Base-by-base conservation (phyloP, 2,329 filamentous ascomycete species). In the Ascochyta koolunga region DNA sequence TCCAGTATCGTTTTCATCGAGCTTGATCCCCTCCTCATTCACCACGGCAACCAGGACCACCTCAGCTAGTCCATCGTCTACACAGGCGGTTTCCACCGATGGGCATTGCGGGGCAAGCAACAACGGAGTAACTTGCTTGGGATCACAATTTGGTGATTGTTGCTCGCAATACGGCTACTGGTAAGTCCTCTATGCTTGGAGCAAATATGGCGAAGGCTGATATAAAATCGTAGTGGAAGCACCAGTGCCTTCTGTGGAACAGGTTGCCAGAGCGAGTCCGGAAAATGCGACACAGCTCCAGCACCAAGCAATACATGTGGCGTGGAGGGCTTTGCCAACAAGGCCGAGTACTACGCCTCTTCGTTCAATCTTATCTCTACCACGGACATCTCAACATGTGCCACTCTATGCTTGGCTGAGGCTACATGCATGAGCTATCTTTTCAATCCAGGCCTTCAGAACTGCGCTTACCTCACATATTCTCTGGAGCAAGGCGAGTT, bases 241-340 rank as follows among this genome's bases (percentile, higher is more conserved):
- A 39, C 13, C 19, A 42, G 32, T 41, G 67, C 57, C 32, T 55
- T 66, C 49, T 72, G 69, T 43, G 60, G 60, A 22, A 58, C 58
- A 10, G 65, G 65, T 7, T 74, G 69, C 29, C 55, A 60, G 47
- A 31, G n/a, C 29, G 51, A 24, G 13, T 60, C 52, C 10, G 58
- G 58, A 35, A 44, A 55, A 9, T 60, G 58, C 47, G 41, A 50
- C 22, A 24, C 19, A 32, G 24, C 40, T 31, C 49, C 54, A 11
- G 18, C 35, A 24, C 56, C 54, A 21, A 46, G 38, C 31, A 48
- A 35, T 10, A 57, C 19, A 10, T 59, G 56, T 36, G 49, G 49
- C 27, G 46, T 59, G 18, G 56, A 59, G 21, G 56, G 56, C 42
- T 59, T 59, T 45, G 56, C 56, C 35, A 54, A 50, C 46, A 49